These are phyloP conservation scores for Phytopythium vexans DNA, from an alignment of 352 stramenopile species.

Conservation along the genomic window DNA sequence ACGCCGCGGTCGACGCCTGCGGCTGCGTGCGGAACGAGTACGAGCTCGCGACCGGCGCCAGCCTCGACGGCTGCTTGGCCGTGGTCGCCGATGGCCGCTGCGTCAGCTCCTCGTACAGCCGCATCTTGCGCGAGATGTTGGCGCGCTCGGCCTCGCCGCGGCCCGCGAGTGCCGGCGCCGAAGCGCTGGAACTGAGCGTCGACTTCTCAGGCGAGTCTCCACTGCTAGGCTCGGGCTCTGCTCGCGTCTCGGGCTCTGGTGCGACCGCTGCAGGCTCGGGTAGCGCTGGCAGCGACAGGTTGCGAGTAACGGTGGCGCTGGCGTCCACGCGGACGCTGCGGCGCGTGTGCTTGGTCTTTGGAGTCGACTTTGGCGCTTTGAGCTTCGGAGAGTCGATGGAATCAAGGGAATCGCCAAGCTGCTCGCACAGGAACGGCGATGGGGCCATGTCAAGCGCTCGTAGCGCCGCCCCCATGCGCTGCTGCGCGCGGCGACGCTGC, in stretches of 20 bases:
- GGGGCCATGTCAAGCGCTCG: constrained; percentile 31
- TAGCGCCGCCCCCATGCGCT: constrained; percentile 4
- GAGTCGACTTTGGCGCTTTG: constrained; percentile 31
- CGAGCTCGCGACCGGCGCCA: too few relatives aligned
- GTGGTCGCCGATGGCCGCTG: too few relatives aligned
- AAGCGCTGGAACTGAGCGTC: constrained; percentile 21
- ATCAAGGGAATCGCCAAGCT: constrained; percentile 15
- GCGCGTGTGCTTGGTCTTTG: constrained; percentile 15
- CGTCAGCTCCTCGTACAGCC: constrained; percentile 44
- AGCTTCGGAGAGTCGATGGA: too few relatives aligned
- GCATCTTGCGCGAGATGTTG: constrained; percentile 66
- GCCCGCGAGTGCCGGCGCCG: constrained; percentile 13
- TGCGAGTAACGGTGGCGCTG: constrained; percentile 29
- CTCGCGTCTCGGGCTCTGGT: background rate
- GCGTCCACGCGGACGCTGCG: constrained; percentile 30
- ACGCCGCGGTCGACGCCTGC: background rate
- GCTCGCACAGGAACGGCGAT: constrained; percentile 37
- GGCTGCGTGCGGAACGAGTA: background rate
- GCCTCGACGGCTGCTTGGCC: too few relatives aligned
- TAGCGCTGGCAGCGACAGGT: constrained; percentile 31
- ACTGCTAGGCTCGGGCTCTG: too few relatives aligned
- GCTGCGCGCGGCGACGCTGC: constrained; percentile 21
- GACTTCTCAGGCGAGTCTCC: constrained; percentile 4
- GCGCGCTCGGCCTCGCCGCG: constrained; percentile 14
- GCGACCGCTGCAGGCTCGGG: background rate